These are phyloP conservation scores for Monosporascus sp. DNA, from an alignment of 2,329 filamentous ascomycete species.

Conservation along the genomic window DNA sequence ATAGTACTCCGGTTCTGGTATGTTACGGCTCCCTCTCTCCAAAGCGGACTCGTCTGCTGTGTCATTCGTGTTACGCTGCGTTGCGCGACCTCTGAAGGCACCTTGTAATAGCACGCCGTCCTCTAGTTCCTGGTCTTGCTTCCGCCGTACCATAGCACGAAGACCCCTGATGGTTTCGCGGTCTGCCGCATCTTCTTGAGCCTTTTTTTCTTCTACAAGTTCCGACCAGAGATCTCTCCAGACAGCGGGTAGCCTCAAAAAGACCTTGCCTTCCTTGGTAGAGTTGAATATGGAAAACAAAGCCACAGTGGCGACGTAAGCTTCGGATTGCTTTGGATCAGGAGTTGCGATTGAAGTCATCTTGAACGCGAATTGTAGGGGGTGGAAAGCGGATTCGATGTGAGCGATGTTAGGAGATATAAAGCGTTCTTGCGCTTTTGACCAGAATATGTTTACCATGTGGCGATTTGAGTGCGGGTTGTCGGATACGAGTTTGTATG, in stretches of 20 bases:
- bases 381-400: slow-evolving; percentile 39
- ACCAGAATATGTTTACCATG: slow-evolving; percentile 70
- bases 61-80: slow-evolving; percentile 41
- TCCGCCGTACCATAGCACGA: slow-evolving; percentile 62
- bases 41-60: slow-evolving; percentile 40
- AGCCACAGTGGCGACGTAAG: slow-evolving; percentile 74
- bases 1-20: slow-evolving; percentile 41
- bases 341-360: slow-evolving; percentile 73
- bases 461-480: slow-evolving; percentile 72
- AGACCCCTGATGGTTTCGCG: slow-evolving; percentile 63
- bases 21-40: slow-evolving; percentile 37
- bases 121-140: slow-evolving; percentile 63
- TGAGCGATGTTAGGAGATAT: slow-evolving; percentile 32
- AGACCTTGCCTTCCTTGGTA: slow-evolving; percentile 79
- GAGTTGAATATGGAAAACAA: slow-evolving; percentile 76
- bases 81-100: slow-evolving; percentile 62
- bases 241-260: slow-evolving; percentile 66
- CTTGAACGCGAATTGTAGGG: slow-evolving; percentile 57
- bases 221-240: slow-evolving; percentile 88
- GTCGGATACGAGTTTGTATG: slow-evolving; percentile 65
- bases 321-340: slow-evolving; percentile 75
- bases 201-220: slow-evolving; percentile 65
- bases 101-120: slow-evolving; percentile 72
- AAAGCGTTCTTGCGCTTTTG: slow-evolving; percentile 58
- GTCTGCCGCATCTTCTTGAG: slow-evolving; percentile 63